Percentiles rank a stretch among this genome's conserved stretches.
These are phyloP conservation scores for Clohesyomyces aquaticus DNA, from an alignment of 495 filamentous ascomycete genomes.

Conservation along the genomic window DNA sequence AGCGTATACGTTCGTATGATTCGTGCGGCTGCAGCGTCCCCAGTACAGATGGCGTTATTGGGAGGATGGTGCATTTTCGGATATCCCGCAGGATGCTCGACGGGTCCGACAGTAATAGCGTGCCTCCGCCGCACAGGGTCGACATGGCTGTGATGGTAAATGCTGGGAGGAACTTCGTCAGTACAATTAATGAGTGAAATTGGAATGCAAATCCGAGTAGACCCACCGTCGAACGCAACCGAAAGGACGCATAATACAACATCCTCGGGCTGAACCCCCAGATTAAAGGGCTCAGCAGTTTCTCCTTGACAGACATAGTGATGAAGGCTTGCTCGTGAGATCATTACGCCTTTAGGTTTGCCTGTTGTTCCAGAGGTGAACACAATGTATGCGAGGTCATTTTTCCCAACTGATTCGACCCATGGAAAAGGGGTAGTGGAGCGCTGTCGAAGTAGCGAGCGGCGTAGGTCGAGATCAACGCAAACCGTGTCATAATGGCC, in stretches of 20 bases:
- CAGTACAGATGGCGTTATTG: slow-evolving; percentile 37
- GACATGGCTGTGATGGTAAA: slow-evolving; percentile 24
- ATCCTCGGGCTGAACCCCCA: slow-evolving; percentile 1
- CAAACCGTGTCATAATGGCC: neutral
- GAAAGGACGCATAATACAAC: slow-evolving; percentile 23
- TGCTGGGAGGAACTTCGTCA: neutral
- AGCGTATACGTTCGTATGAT: slow-evolving; percentile 21
- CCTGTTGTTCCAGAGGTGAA: slow-evolving; percentile 37
- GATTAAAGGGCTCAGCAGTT: slow-evolving; percentile 11
- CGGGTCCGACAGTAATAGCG: slow-evolving; percentile 34
- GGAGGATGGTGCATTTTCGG: slow-evolving; percentile 29
- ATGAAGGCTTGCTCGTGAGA: slow-evolving; percentile 50
- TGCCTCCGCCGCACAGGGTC: slow-evolving; percentile 36
- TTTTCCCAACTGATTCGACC: neutral
- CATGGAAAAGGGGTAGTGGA: neutral
- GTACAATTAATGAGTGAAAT: neutral
- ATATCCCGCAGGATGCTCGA: slow-evolving; percentile 15
- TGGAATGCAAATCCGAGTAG: no score
- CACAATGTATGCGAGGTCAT: slow-evolving; percentile 25
- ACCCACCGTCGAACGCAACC: slow-evolving; percentile 33
- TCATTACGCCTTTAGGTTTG: slow-evolving; percentile 32
- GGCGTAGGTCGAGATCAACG: neutral
- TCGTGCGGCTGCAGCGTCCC: slow-evolving; percentile 11
- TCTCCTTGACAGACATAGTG: slow-evolving; percentile 39
- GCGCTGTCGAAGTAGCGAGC: neutral